Base-by-base conservation (phyloP, 179 eudicot species). In the Silene noctiflora region DNA sequence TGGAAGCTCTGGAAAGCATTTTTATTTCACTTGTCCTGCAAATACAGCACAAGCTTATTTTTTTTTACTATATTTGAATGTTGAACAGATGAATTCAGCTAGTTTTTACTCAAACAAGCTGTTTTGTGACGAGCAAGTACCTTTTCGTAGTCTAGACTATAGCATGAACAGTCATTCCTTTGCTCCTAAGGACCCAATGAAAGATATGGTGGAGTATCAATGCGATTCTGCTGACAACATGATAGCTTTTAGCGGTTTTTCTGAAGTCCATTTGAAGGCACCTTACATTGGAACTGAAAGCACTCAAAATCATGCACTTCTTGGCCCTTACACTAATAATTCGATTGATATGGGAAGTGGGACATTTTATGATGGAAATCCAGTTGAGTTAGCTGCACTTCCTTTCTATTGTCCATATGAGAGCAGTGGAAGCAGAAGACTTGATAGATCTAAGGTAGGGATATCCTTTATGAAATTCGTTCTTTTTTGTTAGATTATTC, bases 1-100 rank as follows among this genome's bases (percentile, higher is more conserved):
- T 58, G 8, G 8, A 19, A 9, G 31, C 35, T 22, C 12, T 62
- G 66, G 19, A 64, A 14, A n/a, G 20, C 39, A 64, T 6, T 64
- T 64, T 33, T 64, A 64, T 14, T 64, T 64, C 39, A 64, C 29
- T 10, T 24, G 67, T 76, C 42, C 77, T 84, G 82, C 79, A n/a
- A n/a, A n/a, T n/a, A n/a, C n/a, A n/a, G n/a, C n/a, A 17, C 29
- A 1, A 75, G 35, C 0, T 11, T 6, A 5, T 75, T 75, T 42
- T 42, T 1, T 75, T 13, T 75, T 3, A 55, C 59, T 42, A 59
- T 39, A 24, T 31, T 22, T 6, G 10, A 73, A 46, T 25, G 25
- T 25, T 11, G 14, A 24, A 33, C 20, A 39, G 8, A 61, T n/a
- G 31, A 48, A 11, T 51, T 65, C 63, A 12, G 16, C n/a, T 75